phyloP scores from a whole-genome alignment of 2,329 filamentous ascomycete species.

The Mycosphaerelloides madeirae region DNA sequence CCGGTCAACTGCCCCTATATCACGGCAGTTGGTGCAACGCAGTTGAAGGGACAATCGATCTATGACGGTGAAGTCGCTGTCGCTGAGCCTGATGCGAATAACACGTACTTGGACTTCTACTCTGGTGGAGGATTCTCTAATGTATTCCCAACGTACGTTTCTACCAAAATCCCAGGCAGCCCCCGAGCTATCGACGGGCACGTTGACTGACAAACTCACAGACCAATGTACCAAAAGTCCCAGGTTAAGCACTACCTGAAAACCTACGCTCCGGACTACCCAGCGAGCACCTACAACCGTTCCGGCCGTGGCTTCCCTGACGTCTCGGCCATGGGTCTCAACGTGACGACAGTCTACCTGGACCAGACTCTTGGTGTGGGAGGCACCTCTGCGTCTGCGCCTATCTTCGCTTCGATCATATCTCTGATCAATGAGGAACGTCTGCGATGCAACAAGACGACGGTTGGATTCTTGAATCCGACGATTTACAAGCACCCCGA shows the following conservation, averaged over 20 bases:
- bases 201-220: neutral
- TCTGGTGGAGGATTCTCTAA: conserved; percentile 41
- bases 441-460: conserved; percentile 29
- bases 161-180: too few relatives aligned
- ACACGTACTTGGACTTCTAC: conserved; percentile 38
- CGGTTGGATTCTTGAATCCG: conserved; percentile 40
- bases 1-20: conserved; percentile 47
- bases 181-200: too few relatives aligned
- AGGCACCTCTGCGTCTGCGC: conserved; percentile 48
- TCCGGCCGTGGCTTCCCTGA: conserved; percentile 47
- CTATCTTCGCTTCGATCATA: conserved; percentile 45
- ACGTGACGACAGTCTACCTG: conserved; percentile 28
- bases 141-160: conserved; percentile 20
- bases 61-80: conserved; percentile 33
- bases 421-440: conserved; percentile 40
- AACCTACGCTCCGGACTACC: conserved; percentile 37
- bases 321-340: conserved; percentile 20
- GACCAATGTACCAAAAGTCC: conserved; percentile 29
- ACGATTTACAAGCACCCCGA: conserved; percentile 39
- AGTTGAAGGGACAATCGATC: conserved; percentile 35
- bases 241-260: conserved; percentile 31
- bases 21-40: conserved; percentile 45
- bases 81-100: conserved; percentile 29
- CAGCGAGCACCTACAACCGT: conserved; percentile 42
- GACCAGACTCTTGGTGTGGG: conserved; percentile 38